Conservation (phyloP, 192 early-diverging fungal species). For the Pilaira anomala region DNA sequence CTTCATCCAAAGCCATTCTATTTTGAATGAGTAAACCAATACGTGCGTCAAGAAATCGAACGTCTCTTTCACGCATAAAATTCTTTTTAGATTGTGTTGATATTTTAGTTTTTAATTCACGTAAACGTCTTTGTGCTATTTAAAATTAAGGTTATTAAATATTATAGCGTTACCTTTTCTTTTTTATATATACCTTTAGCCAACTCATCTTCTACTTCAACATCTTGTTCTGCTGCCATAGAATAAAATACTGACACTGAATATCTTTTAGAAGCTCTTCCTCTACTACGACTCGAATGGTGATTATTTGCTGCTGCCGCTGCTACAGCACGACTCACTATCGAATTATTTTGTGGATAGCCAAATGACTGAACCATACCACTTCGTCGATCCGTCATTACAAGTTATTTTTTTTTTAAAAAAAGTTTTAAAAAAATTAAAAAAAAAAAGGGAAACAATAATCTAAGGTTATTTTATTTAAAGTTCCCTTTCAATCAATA, state of each 20-base stretch:
- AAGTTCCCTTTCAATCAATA: no score
- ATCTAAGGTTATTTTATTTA: not conserved
- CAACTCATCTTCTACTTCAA: conserved; percentile 90
- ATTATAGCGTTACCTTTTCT: not conserved
- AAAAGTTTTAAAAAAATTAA: not conserved
- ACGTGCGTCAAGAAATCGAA: conserved; percentile 84
- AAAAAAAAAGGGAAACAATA: not conserved
- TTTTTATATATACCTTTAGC: conserved; percentile 56
- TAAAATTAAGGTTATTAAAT: not conserved
- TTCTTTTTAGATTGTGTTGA: conserved; percentile 92
- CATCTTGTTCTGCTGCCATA: conserved; percentile 88
- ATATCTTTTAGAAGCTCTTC: conserved; percentile 65
- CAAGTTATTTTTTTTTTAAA: not conserved
- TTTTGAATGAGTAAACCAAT: conserved; percentile 92
- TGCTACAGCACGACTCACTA: conserved; percentile 33
- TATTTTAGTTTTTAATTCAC: conserved; percentile 84
- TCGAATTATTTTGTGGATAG: conserved; percentile 24
- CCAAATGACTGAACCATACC: conserved; percentile 28
- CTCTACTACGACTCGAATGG: conserved; percentile 34
- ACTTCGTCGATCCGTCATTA: conserved; percentile 34
- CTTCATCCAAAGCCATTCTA: conserved; percentile 87
- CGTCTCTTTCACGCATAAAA: conserved; percentile 89
- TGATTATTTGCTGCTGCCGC: conserved; percentile 35
- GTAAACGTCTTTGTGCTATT: conserved; percentile 74
- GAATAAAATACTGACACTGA: conserved; percentile 73